Conservation (phyloP, 2,329 filamentous ascomycete genomes). For the Pyricularia grisea region DNA sequence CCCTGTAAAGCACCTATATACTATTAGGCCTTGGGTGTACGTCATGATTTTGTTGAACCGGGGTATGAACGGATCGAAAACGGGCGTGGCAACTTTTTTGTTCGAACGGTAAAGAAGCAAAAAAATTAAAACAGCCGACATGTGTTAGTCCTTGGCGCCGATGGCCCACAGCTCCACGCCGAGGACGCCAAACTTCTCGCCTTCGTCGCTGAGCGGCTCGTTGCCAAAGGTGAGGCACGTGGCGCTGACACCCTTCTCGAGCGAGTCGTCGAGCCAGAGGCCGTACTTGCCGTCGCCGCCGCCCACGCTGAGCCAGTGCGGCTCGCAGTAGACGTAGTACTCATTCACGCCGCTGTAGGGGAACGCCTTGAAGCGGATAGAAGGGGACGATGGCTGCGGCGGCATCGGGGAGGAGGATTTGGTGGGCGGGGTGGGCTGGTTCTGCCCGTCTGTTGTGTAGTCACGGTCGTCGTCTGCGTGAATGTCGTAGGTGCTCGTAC, state of each 20-base stretch:
- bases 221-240: slow-evolving; percentile 90
- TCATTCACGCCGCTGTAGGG: slow-evolving; percentile 94
- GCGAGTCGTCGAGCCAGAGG: slow-evolving; percentile 80
- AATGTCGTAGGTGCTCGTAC: slow-evolving; percentile 3
- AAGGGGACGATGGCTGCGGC: slow-evolving; percentile 50
- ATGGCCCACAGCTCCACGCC: slow-evolving; percentile 93
- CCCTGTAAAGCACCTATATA: not conserved
- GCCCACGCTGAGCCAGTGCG: slow-evolving; percentile 74
- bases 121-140: not conserved
- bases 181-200: slow-evolving; percentile 81
- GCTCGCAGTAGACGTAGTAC: slow-evolving; percentile 91
- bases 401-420: slow-evolving; percentile 10
- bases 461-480: slow-evolving; percentile 3
- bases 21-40: not conserved
- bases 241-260: slow-evolving; percentile 76
- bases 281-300: slow-evolving; percentile 87
- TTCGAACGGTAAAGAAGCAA: not conserved
- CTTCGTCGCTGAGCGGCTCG: slow-evolving; percentile 85
- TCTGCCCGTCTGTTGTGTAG: not conserved
- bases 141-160: slow-evolving; percentile 33
- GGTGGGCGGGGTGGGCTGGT: not conserved
- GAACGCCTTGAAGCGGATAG: slow-evolving; percentile 92
- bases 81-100: not conserved
- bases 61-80: not conserved
- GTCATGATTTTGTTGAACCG: not conserved